These are phyloP conservation scores for Hyaloperonospora brassicae DNA, from an alignment of 352 stramenopile genomes.

Conservation along the genomic window DNA sequence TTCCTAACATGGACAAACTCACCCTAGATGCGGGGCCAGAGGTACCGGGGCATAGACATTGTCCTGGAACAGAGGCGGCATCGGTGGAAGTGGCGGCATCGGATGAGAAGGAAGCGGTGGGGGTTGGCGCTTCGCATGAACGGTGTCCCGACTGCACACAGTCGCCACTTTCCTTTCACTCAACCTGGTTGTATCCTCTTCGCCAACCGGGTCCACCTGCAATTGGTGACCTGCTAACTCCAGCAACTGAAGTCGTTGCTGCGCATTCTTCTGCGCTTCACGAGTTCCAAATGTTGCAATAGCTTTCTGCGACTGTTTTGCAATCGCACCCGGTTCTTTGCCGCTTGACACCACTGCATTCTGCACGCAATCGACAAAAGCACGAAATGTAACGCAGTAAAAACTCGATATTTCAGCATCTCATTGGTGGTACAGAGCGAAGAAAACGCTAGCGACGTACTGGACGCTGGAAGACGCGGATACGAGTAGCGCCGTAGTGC, in stretches of 20 bases:
- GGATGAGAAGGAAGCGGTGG: slow-evolving; percentile 12
- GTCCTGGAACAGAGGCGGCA: slow-evolving; percentile 20
- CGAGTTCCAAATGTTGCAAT: slow-evolving; percentile 38
- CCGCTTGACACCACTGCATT: slow-evolving; percentile 19
- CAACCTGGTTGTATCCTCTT: slow-evolving; percentile 8
- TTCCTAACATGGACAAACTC: slow-evolving; percentile 3
- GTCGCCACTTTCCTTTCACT: slow-evolving; percentile 8
- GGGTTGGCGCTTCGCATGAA: slow-evolving; percentile 10
- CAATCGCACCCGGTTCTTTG: slow-evolving; percentile 24
- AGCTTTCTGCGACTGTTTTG: slow-evolving; percentile 29
- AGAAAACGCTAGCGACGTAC: slow-evolving; percentile 16
- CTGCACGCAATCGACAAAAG: slow-evolving; percentile 12
- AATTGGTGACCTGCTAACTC: slow-evolving; percentile 51
- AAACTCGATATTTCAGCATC: slow-evolving; percentile 3
- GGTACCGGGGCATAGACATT: slow-evolving; percentile 28
- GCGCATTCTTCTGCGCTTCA: slow-evolving; percentile 30
- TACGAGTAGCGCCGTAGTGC: slow-evolving; percentile 46
- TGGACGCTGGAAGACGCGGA: slow-evolving; percentile 36
- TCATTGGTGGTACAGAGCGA: neutral
- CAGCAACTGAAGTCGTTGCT: slow-evolving; percentile 34
- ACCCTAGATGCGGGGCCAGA: slow-evolving; percentile 72
- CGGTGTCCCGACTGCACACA: neutral
- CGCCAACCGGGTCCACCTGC: slow-evolving; percentile 23
- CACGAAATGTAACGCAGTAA: slow-evolving; percentile 3
- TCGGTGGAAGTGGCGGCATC: slow-evolving; percentile 26